Evolutionary conservation across 805 yeast genomes (phyloP).

Genomic region (Candida suzukii): DNA sequence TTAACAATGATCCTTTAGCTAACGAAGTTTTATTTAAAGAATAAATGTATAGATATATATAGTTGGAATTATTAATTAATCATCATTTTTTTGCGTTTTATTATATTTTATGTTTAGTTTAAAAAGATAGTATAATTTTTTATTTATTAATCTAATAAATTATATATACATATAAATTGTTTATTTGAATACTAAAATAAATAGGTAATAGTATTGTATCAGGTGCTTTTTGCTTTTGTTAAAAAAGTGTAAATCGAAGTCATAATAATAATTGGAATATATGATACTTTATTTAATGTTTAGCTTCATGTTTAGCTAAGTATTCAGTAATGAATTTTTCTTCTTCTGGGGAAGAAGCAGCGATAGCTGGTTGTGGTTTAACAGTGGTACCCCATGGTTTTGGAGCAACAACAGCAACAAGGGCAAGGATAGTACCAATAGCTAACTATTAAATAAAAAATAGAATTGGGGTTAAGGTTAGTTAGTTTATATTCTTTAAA

Average conservation of each 20-base stretch:
- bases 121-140: background rate
- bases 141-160: background rate
- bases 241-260: too few species aligned
- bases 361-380: conserved; percentile 56
- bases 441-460: conserved; percentile 45
- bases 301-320: conserved; percentile 37
- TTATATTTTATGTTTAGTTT: background rate
- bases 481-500: background rate
- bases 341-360: conserved; percentile 81
- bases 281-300: conserved; percentile 13
- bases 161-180: background rate
- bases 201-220: too few species aligned
- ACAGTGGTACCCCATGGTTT: conserved; percentile 66
- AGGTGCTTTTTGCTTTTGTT: too few species aligned
- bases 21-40: conserved; percentile 68
- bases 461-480: background rate
- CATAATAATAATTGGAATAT: too few species aligned
- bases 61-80: background rate
- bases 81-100: background rate
- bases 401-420: conserved; percentile 57
- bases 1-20: conserved; percentile 77
- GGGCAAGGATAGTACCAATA: conserved; percentile 69
- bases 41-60: too few species aligned
- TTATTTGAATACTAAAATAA: too few species aligned
- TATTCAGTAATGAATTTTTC: conserved; percentile 78